Evolutionary conservation across 495 filamentous ascomycete species (phyloP), one percentile per base, ranked within the genome.

Genomic region (Entonaema liquescens): DNA sequence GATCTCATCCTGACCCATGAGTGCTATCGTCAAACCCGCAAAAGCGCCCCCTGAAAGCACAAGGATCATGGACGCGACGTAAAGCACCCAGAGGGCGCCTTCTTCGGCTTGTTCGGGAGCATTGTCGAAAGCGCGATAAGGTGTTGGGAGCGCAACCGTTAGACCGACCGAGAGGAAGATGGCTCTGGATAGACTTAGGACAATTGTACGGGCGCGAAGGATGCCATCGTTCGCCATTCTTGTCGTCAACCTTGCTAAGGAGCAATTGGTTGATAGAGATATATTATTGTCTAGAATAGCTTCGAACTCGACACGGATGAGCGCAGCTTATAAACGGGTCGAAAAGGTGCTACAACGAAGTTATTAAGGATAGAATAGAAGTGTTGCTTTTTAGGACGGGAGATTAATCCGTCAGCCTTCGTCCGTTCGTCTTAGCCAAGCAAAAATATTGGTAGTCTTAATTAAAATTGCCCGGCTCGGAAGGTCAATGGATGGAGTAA

Each of bases 41-140:
- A 99, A 99, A n/a, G 91, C 92, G 35, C 95, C 95, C 50, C 95
- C 95, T 3, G 90, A 84, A 62, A 98, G 83, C 9, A 98, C 95
- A 44, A 99, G 84, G 29, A 88, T 60, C 35, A 80, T 53, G 8
- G 83, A 84, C 11, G 78, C 75, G 36, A 79, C 74, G 42, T 81
- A 83, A 59, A 84, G 79, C 62, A 84, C 79, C 80, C 78, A 81
- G 9, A 82, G 73, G 57, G 77, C 72, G n/a, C 76, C 78, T 40
- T 77, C 82, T 19, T 80, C 80, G 26, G 70, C 75, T 61, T 83
- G 76, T 59, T 83, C 80, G 55, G 76, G 78, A 12, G 62, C 75
- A 59, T 79, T 73, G 28, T 75, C 77, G 44, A 70, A 61, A 33
- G 57, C 49, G 28, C 80, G 74, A 36, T 71, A 78, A 28, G 42